These are phyloP conservation scores for Chaetomium cochliodes DNA, from an alignment of 495 filamentous ascomycete genomes.

Conservation along the genomic window DNA sequence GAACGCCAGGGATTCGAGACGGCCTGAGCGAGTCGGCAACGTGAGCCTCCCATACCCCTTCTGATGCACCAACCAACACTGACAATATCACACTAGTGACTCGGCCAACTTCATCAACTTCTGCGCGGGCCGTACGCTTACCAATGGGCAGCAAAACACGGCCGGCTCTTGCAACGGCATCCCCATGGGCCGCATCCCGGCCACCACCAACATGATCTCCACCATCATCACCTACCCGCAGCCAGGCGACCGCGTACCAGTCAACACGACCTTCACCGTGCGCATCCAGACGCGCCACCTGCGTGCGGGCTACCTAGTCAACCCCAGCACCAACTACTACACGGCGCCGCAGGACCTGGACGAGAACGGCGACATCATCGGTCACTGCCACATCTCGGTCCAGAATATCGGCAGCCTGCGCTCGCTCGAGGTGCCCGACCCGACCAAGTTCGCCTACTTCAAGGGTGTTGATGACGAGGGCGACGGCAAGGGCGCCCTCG, in stretches of 20 bases:
- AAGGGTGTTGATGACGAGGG: constrained; percentile 32
- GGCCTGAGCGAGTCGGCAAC: constrained; percentile 14
- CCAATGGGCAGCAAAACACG: constrained; percentile 51
- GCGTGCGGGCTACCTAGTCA: constrained; percentile 55
- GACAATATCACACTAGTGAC: constrained; percentile 20
- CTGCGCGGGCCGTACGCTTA: constrained; percentile 50
- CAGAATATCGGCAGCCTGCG: constrained; percentile 50
- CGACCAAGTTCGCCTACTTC: constrained; percentile 30
- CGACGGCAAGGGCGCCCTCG: constrained; percentile 27
- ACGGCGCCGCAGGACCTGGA: constrained; percentile 54
- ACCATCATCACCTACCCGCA: constrained; percentile 53
- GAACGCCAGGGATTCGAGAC: constrained; percentile 8
- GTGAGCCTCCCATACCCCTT: neutral
- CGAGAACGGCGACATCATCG: constrained; percentile 46
- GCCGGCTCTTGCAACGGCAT: constrained; percentile 56
- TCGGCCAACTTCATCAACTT: constrained; percentile 53
- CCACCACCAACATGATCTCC: constrained; percentile 56
- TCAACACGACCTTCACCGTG: constrained; percentile 52
- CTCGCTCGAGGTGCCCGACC: constrained; percentile 39
- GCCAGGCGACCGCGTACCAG: constrained; percentile 39
- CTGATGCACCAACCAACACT: constrained; percentile 32
- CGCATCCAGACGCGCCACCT: constrained; percentile 55
- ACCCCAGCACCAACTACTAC: constrained; percentile 56
- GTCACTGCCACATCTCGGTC: constrained; percentile 60
- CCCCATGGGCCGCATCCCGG: constrained; percentile 60